phyloP scores from a whole-genome alignment of 2,329 filamentous ascomycete genomes.

The Hypoxylon sp. region DNA sequence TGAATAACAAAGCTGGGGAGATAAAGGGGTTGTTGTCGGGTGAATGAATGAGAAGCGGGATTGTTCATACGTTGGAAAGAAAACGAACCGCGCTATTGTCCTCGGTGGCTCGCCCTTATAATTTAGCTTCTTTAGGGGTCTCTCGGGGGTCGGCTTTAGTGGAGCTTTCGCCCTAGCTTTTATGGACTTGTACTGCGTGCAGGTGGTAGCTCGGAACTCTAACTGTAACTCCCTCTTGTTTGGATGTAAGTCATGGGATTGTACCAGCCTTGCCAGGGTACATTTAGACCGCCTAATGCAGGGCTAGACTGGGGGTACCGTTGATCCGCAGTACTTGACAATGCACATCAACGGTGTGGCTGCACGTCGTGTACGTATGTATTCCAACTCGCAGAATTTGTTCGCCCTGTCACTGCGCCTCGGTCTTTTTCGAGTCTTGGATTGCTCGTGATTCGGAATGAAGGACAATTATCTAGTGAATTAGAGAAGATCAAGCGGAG shows the following conservation, averaged over 20 bases:
- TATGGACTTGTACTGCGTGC: neutral
- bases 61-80: constrained; percentile 10
- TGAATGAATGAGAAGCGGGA: constrained; percentile 7
- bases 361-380: neutral
- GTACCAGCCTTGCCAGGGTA: neutral
- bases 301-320: neutral
- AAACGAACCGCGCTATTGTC: constrained; percentile 35
- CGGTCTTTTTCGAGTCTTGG: neutral
- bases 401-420: neutral
- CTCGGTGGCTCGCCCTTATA: constrained; percentile 32
- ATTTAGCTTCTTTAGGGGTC: constrained; percentile 18
- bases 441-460: constrained; percentile 8
- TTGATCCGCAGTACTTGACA: neutral
- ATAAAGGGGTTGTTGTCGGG: constrained; percentile 16
- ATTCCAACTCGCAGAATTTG: neutral
- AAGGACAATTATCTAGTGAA: neutral
- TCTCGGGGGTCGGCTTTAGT: constrained; percentile 25
- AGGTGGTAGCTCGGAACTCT: constrained; percentile 14
- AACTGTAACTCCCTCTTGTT: neutral
- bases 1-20: neutral
- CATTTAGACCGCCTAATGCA: neutral
- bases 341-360: neutral
- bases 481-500: constrained; percentile 3
- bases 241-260: neutral
- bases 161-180: constrained; percentile 21